A percentile compares a stretch with the other conserved stretches of the same genome.
phyloP scores from a whole-genome alignment of 2,329 filamentous ascomycete genomes.

The Exophiala sp. region DNA sequence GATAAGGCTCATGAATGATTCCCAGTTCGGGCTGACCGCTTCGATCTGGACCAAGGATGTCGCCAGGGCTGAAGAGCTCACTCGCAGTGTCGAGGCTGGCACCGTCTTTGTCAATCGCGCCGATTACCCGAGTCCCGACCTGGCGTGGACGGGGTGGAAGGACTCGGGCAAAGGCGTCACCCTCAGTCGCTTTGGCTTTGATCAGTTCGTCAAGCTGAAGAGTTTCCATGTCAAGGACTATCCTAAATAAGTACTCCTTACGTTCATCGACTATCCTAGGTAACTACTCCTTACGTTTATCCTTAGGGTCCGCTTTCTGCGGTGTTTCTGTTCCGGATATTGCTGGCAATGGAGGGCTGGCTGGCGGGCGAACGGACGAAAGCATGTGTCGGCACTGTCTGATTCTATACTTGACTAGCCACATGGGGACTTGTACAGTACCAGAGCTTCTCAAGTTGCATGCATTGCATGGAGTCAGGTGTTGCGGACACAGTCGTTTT shows the following conservation, averaged over 20 bases:
- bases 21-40: conserved; percentile 88
- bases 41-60: conserved; percentile 95
- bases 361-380: no score
- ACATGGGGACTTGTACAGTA: no score
- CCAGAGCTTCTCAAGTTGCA: no score
- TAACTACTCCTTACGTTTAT: no score
- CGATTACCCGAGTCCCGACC: conserved; percentile 84
- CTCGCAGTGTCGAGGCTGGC: conserved; percentile 78
- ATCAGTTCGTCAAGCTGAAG: conserved; percentile 94
- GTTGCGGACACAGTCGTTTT: no score
- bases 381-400: no score
- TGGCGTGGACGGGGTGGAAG: conserved; percentile 98
- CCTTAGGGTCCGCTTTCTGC: no score
- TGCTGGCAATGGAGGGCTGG: no score
- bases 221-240: conserved; percentile 88
- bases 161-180: conserved; percentile 91
- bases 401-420: no score
- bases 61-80: conserved; percentile 65
- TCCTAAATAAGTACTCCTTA: conserved; percentile 51
- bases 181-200: conserved; percentile 82
- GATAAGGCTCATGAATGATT: conserved; percentile 83
- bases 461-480: no score
- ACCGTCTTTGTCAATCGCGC: conserved; percentile 95
- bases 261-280: no score
- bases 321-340: no score